Evolutionary conservation across 2,329 filamentous ascomycete species (phyloP), one percentile per base, ranked within the genome.

Genomic region (Epichloe gansuensis): DNA sequence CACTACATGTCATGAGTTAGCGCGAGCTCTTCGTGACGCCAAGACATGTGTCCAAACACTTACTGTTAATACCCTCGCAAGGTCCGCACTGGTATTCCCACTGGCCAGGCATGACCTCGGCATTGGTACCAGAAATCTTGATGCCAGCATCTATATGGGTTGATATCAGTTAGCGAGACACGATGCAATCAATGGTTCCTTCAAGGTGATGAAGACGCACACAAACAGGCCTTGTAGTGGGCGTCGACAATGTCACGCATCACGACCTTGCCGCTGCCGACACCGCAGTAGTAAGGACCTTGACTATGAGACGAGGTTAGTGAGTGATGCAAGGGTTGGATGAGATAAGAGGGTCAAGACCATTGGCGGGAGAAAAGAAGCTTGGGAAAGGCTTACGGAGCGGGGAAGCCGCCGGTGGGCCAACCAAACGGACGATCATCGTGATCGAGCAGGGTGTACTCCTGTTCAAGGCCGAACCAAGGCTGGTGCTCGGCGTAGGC

Each of bases 31-130:
- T 12, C 2, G 9, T 7, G 17, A 1, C 23, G 5, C 27, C 12
- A 9, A 49, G n/a, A 1, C 17, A 41, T 40, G 39, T 11, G n/a
- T 21, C 39, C 6, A 7, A 15, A 4, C 17, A 76, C 81, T 73
- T 71, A 87, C 84, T 86, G 68, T 84, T 76, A 63, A 96, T 96
- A 58, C 89, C 91, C 51, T 75, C 71, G 73, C 88, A 95, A 58
- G 91, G 91, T 53, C 91, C 91, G 63, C 96, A 87, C 70, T 96
- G 91, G 82, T 88, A 96, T 71, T 97, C 91, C 91, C 91, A 97
- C 73, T 96, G 91, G 55, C 87, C 89, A 58, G 89, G 87, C 52
- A 57, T 56, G 66, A 98, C 93, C 80, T 98, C 93, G 59, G 93
- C 93, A 72, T 98, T 98, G 75, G 93, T 97, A 66, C 93, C 93